A percentile compares a stretch with the other conserved stretches of the same genome.
Conservation (phyloP, 768 basidiomycete species). For the Roridomyces roridus region DNA sequence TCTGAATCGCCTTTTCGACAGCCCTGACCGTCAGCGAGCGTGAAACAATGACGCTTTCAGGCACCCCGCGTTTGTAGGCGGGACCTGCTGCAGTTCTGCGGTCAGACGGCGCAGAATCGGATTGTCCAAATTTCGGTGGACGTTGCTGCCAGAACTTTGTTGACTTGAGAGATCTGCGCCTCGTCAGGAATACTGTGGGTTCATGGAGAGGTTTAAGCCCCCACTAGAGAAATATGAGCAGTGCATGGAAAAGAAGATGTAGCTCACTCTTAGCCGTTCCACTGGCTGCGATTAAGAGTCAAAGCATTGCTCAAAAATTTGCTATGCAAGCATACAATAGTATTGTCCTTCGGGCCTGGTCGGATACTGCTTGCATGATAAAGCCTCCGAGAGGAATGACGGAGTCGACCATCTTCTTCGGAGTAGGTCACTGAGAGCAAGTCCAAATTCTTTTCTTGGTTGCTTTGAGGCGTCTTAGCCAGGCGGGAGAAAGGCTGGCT, state of each 20-base stretch:
- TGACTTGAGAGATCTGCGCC: not conserved
- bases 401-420: not conserved
- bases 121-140: not conserved
- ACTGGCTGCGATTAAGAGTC: no score
- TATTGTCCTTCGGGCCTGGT: no score
- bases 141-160: slow-evolving; percentile 19
- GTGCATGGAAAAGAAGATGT: no score
- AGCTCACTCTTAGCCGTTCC: no score
- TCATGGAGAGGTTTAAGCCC: slow-evolving; percentile 5
- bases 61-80: slow-evolving; percentile 3
- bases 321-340: no score
- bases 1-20: slow-evolving; percentile 14
- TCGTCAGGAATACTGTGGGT: slow-evolving; percentile 2
- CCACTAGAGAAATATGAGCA: not conserved
- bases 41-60: not conserved
- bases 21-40: not conserved
- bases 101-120: not conserved
- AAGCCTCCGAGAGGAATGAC: not conserved
- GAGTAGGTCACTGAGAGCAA: no score
- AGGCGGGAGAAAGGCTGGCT: no score
- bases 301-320: no score
- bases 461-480: no score
- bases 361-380: no score
- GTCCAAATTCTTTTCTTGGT: no score
- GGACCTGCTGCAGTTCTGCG: slow-evolving; percentile 12